phyloP scores from a whole-genome alignment of 2,329 filamentous ascomycete species.

The Dryadomyces quercus-mongolicae region DNA sequence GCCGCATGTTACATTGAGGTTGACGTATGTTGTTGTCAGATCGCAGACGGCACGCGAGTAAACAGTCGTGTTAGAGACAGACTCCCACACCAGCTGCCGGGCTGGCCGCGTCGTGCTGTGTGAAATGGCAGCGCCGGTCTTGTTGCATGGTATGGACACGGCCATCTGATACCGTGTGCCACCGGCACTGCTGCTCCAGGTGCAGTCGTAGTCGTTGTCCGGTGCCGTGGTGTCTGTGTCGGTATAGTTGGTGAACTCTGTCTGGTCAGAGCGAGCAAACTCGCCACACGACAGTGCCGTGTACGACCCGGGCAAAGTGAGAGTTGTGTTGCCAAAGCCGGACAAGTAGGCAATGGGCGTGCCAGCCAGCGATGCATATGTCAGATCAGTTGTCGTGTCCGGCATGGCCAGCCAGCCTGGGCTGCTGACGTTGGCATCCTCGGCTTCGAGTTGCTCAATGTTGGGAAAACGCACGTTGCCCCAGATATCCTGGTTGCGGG shows the following conservation, averaged over 20 bases:
- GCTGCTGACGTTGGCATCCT: background rate
- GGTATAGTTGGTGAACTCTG: slow-evolving; percentile 2
- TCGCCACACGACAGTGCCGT: slow-evolving; percentile 2
- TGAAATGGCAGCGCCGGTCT: rapidly evolving
- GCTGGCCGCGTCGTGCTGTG: background rate
- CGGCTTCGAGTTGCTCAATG: slow-evolving; percentile 4
- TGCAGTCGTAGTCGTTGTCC: slow-evolving; percentile 2
- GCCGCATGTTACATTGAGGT: slow-evolving; percentile 1
- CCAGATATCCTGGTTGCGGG: slow-evolving; percentile 8
- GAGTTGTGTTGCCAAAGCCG: background rate
- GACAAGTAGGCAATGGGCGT: background rate
- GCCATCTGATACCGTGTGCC: background rate
- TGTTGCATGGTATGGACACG: slow-evolving; percentile 1
- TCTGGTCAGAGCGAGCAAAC: background rate
- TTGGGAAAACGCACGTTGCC: slow-evolving; percentile 7
- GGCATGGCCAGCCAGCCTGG: background rate
- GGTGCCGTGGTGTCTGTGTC: background rate
- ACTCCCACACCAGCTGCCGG: slow-evolving; percentile 6
- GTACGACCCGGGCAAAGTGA: slow-evolving; percentile 5
- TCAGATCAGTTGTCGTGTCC: background rate
- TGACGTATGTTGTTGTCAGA: slow-evolving; percentile 3
- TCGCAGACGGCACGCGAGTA: slow-evolving; percentile 5
- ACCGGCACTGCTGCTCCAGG: background rate
- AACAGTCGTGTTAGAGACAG: background rate
- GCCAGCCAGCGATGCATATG: slow-evolving; percentile 8